These are phyloP conservation scores for Aspergillus spinulosporus DNA, from an alignment of 2,329 filamentous ascomycete genomes.

Conservation along the genomic window DNA sequence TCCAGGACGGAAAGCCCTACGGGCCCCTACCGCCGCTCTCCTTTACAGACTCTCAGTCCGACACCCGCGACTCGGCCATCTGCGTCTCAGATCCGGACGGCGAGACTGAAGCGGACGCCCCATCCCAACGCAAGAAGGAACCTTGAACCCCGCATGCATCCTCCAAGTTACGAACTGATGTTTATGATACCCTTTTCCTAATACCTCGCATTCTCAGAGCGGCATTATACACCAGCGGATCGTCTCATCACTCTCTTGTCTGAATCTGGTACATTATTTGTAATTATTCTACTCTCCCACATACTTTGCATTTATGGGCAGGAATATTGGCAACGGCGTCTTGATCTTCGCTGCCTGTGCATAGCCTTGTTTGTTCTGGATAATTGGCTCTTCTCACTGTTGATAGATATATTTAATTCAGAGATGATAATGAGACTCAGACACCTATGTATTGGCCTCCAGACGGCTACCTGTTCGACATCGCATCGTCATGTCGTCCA, in stretches of 20 bases:
- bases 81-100: conserved; percentile 24
- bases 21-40: conserved; percentile 42
- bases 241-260: conserved; percentile 10
- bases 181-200: conserved; percentile 29
- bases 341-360: conserved; percentile 22
- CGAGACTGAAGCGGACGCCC: conserved; percentile 17
- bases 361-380: conserved; percentile 23
- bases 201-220: conserved; percentile 14
- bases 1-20: conserved; percentile 36
- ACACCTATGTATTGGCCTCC: background rate
- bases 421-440: background rate
- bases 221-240: conserved; percentile 20
- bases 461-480: background rate
- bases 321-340: conserved; percentile 18
- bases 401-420: conserved; percentile 22
- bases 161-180: conserved; percentile 27
- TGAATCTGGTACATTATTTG: conserved; percentile 11
- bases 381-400: conserved; percentile 10
- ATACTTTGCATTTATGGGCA: conserved; percentile 7
- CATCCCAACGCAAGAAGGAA: conserved; percentile 16
- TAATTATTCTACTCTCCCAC: conserved; percentile 20
- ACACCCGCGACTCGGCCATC: conserved; percentile 35
- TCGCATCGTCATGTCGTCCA: background rate
- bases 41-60: conserved; percentile 30
- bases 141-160: conserved; percentile 21